phyloP scores from a whole-genome alignment of 306 rosid species.

The Prunus padus region DNA sequence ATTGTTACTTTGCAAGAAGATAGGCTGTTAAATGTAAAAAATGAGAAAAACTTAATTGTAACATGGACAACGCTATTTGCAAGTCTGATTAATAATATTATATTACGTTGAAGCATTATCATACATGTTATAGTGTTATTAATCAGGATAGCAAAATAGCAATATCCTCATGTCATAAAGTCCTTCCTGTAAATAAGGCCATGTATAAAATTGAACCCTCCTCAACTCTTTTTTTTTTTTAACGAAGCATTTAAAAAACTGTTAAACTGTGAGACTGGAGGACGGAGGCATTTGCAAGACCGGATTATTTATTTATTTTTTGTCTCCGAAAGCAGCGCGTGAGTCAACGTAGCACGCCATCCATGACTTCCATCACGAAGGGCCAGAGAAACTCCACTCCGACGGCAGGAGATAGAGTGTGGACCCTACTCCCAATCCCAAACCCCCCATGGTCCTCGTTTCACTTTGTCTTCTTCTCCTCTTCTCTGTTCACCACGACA shows the following conservation, averaged over 20 bases:
- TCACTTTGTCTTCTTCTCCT: neutral
- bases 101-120: no score
- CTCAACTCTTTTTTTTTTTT: neutral
- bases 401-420: no score
- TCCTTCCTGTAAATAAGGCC: neutral
- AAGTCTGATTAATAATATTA: no score
- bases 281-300: neutral
- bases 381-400: neutral
- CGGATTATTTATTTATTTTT: neutral
- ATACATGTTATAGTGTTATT: no score
- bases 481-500: neutral
- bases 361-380: neutral
- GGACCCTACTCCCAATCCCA: neutral
- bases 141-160: rapidly evolving
- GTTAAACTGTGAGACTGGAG: no score
- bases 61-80: no score
- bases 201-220: neutral
- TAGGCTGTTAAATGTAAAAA: neutral
- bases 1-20: neutral
- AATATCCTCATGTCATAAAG: rapidly evolving
- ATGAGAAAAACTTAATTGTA: no score
- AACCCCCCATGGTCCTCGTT: neutral
- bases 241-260: no score
- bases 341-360: neutral
- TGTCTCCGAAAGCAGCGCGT: neutral